These are phyloP conservation scores for Adansonia digitata DNA, from an alignment of 345 rosid species.

Conservation along the genomic window DNA sequence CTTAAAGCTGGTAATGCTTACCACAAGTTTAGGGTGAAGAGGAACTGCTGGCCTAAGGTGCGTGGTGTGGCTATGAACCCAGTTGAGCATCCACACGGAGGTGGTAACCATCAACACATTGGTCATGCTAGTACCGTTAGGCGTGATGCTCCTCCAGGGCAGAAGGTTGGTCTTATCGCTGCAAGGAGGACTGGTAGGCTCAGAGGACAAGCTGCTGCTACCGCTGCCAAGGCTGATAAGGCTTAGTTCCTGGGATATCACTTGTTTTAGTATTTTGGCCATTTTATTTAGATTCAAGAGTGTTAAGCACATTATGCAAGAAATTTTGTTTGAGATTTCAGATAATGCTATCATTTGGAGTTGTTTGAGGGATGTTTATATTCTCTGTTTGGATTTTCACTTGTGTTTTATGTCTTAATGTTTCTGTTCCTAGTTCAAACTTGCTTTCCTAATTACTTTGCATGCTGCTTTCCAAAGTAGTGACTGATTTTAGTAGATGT, in stretches of 20 bases:
- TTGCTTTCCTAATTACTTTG: background rate
- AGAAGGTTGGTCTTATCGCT: constrained; percentile 75
- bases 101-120: constrained; percentile 82
- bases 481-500: background rate
- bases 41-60: constrained; percentile 82
- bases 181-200: constrained; percentile 73
- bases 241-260: constrained; percentile 11
- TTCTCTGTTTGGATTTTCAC: background rate
- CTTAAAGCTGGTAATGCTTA: constrained; percentile 69
- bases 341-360: background rate
- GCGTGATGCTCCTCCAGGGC: constrained; percentile 68
- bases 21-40: constrained; percentile 66
- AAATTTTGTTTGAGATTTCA: constrained; percentile 2
- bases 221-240: constrained; percentile 58
- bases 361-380: background rate
- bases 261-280: background rate
- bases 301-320: constrained; percentile 2
- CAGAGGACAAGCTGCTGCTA: constrained; percentile 68
- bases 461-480: no score
- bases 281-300: background rate
- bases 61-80: constrained; percentile 88
- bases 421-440: background rate
- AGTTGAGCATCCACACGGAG: constrained; percentile 83
- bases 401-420: background rate
- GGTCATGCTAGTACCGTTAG: constrained; percentile 70